These are phyloP conservation scores for Emmonsiellopsis sp. DNA, from an alignment of 2,329 filamentous ascomycete species.

Conservation along the genomic window DNA sequence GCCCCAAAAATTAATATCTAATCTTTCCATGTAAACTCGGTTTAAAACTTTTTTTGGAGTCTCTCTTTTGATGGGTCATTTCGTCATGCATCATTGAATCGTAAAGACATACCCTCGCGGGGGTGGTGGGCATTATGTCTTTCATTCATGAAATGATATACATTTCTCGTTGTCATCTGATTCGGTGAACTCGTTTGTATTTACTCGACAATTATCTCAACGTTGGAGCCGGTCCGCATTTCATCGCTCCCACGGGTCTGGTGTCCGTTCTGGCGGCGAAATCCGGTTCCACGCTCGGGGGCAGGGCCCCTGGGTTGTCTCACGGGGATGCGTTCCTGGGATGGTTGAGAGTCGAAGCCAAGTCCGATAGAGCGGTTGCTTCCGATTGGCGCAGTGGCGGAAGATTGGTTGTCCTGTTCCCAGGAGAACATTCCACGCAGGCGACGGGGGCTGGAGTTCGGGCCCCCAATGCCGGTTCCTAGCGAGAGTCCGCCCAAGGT, in stretches of 20 bases:
- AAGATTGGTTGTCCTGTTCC: slow-evolving; percentile 44
- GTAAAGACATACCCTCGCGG: slow-evolving; percentile 31
- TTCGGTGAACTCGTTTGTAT: slow-evolving; percentile 13
- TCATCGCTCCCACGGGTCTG: slow-evolving; percentile 55
- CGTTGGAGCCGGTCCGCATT: slow-evolving; percentile 50
- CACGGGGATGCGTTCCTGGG: slow-evolving; percentile 47
- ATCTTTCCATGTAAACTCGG: slow-evolving; percentile 29
- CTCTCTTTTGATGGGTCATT: slow-evolving; percentile 30
- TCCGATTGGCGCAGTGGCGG: slow-evolving; percentile 49
- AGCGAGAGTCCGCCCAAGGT: slow-evolving; percentile 54
- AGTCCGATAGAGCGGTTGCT: slow-evolving; percentile 56
- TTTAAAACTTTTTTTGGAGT: slow-evolving; percentile 20
- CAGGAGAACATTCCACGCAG: slow-evolving; percentile 54
- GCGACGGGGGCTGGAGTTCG: slow-evolving; percentile 48
- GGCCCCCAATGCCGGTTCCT: slow-evolving; percentile 37
- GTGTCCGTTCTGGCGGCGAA: slow-evolving; percentile 55
- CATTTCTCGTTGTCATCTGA: slow-evolving; percentile 17
- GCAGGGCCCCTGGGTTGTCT: slow-evolving; percentile 55
- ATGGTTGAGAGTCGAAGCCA: slow-evolving; percentile 45
- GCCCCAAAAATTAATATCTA: slow-evolving; percentile 33
- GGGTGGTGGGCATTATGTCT: slow-evolving; percentile 6
- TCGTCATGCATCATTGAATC: slow-evolving; percentile 42
- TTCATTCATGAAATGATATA: slow-evolving; percentile 8
- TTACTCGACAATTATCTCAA: slow-evolving; percentile 57
- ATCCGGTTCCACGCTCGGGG: slow-evolving; percentile 49